These are phyloP conservation scores for Truncatella angustata DNA, from an alignment of 2,329 filamentous ascomycete species.

Conservation along the genomic window DNA sequence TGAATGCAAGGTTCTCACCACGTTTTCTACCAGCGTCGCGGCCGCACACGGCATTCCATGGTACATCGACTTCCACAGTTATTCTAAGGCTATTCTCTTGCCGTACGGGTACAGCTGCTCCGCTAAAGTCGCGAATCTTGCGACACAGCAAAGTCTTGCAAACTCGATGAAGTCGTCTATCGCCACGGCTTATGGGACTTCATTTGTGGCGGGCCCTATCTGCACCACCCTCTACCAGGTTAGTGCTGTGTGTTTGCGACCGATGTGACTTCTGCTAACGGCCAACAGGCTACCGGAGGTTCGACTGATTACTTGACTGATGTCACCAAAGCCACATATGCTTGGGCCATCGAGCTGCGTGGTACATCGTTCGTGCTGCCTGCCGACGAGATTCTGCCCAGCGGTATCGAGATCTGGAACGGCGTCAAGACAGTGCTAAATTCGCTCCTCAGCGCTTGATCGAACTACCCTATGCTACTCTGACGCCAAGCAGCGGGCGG, in stretches of 20 bases:
- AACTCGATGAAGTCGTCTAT: conserved; percentile 26
- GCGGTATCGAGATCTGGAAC: conserved; percentile 26
- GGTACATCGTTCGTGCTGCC: conserved; percentile 29
- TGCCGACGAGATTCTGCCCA: conserved; percentile 25
- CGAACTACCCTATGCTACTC: too few species aligned
- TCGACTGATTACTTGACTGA: conserved; percentile 27
- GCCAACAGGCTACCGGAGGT: not conserved
- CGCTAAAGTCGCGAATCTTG: conserved; percentile 37
- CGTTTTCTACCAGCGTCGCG: conserved; percentile 42
- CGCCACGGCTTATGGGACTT: conserved; percentile 29
- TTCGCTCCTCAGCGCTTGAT: too few species aligned
- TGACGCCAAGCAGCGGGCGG: too few species aligned
- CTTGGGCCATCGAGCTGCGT: conserved; percentile 30
- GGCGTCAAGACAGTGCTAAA: conserved; percentile 25
- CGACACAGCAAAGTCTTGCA: conserved; percentile 42
- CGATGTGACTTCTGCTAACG: not conserved
- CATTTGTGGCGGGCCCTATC: conserved; percentile 35
- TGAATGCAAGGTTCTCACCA: conserved; percentile 46
- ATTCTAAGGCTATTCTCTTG: conserved; percentile 47
- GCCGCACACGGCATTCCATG: conserved; percentile 44
- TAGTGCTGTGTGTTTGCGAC: not conserved
- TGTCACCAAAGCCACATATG: conserved; percentile 22
- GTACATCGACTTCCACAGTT: conserved; percentile 57
- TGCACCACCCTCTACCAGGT: conserved; percentile 36
- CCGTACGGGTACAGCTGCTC: conserved; percentile 56